Evolutionary conservation across 2,329 filamentous ascomycete species (phyloP).

Genomic region (Fusarium scirpi): DNA sequence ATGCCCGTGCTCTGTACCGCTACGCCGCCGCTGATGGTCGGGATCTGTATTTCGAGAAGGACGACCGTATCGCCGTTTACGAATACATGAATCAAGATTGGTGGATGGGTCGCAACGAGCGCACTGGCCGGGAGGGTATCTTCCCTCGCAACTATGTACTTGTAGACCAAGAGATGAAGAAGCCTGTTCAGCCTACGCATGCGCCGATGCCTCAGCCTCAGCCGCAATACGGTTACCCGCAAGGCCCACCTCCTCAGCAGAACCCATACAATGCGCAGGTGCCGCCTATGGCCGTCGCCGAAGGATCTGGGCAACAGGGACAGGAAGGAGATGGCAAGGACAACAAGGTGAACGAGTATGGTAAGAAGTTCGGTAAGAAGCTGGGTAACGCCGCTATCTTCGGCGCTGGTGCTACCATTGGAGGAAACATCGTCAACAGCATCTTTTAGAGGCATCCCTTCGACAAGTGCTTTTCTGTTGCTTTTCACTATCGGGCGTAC

Average conservation of each 20-base stretch:
- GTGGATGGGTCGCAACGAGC: constrained; percentile 91
- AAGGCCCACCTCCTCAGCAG: constrained; percentile 61
- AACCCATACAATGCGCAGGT: constrained; percentile 77
- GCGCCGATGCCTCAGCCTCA: constrained; percentile 46
- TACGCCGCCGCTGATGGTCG: constrained; percentile 84
- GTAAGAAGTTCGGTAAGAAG: constrained; percentile 98
- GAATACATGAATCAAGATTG: constrained; percentile 98
- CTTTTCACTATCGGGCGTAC: constrained; percentile 7
- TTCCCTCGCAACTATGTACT: constrained; percentile 94
- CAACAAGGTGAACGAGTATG: constrained; percentile 76
- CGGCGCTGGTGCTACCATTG: constrained; percentile 91
- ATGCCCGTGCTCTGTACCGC: constrained; percentile 84
- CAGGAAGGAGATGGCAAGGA: constrained; percentile 67
- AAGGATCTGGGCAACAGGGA: constrained; percentile 61
- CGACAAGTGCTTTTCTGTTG: not conserved
- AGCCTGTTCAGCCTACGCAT: constrained; percentile 45
- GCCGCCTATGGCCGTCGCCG: constrained; percentile 79
- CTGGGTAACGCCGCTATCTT: constrained; percentile 84
- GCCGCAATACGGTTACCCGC: constrained; percentile 55
- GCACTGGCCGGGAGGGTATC: constrained; percentile 88
- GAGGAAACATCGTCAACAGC: constrained; percentile 88
- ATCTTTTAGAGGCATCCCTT: constrained; percentile 73
- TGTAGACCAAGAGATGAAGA: constrained; percentile 71
- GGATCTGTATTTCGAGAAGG: constrained; percentile 83
- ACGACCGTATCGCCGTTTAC: constrained; percentile 82